Percentiles rank a stretch among this genome's conserved stretches.
Conservation (phyloP, 192 early-diverging fungal genomes). For the Entomortierella beljakovae region DNA sequence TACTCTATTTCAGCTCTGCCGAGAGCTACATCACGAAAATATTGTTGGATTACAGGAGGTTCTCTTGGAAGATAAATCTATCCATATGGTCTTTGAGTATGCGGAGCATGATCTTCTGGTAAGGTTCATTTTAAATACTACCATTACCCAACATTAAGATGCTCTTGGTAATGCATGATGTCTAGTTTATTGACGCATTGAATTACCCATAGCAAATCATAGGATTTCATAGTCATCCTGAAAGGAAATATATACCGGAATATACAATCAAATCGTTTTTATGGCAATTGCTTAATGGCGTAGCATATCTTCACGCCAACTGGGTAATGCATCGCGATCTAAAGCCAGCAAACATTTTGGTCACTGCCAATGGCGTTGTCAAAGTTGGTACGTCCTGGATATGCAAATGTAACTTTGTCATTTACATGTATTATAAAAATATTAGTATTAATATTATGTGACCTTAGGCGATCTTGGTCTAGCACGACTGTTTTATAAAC, state of each 20-base stretch:
- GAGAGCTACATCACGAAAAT: slow-evolving; percentile 92
- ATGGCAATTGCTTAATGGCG: slow-evolving; percentile 90
- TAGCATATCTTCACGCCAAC: slow-evolving; percentile 88
- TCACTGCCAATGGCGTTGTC: slow-evolving; percentile 89
- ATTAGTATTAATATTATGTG: not conserved
- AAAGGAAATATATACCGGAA: slow-evolving; percentile 85
- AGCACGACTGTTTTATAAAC: slow-evolving; percentile 81
- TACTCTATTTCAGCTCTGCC: slow-evolving; percentile 72
- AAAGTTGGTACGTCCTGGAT: slow-evolving; percentile 87
- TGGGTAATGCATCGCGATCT: slow-evolving; percentile 91
- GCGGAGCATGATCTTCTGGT: slow-evolving; percentile 94
- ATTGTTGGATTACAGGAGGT: slow-evolving; percentile 90
- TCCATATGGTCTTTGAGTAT: slow-evolving; percentile 98
- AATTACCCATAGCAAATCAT: slow-evolving; percentile 89
- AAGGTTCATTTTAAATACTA: slow-evolving; percentile 18
- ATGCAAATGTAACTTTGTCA: no score
- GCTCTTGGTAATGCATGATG: no score
- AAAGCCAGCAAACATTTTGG: slow-evolving; percentile 94
- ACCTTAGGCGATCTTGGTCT: slow-evolving; percentile 88
- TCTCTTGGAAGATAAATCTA: slow-evolving; percentile 90
- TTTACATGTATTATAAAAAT: not conserved
- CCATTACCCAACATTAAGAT: no score
- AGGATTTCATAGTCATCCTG: slow-evolving; percentile 84
- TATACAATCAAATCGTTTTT: slow-evolving; percentile 88
- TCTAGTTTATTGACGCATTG: no score